Base-by-base conservation (phyloP, 768 basidiomycete species). In the Termitomyces sp. region DNA sequence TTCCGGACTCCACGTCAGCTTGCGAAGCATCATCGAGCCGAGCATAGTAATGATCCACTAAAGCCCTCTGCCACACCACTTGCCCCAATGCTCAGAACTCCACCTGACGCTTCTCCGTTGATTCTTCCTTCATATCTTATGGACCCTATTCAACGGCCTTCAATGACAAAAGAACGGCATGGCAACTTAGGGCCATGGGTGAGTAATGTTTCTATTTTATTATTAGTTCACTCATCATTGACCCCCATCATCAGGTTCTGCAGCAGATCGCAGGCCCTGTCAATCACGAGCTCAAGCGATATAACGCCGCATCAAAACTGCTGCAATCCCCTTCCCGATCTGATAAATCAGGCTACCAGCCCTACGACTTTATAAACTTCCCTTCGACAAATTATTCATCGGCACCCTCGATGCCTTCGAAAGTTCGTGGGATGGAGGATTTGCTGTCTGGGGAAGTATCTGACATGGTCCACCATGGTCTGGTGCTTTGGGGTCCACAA, bases 131-230 rank as follows among this genome's bases (percentile, higher is more conserved):
- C 79, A 7, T 84, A 85, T 63, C 71, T 77, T 59, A 63, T 80
- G 25, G 73, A 78, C 53, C 70, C 67, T 15, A 72, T 85, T 5
- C 58, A 64, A 7, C 76, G 73, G 49, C 68, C 78, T 38, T 62
- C 67, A 5, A 83, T 89, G 53, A 69, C 82, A 12, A 63, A 68
- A 50, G 77, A 79, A 18, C 74, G 79, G 41, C 88, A 88, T 63
- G 70, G 66, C 15, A 60, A 63, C 40, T 64, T 88, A 35, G 78
- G 75, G 12, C 77, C 77, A 55, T 82, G 79, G 83, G 88, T 86
- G 63, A 57, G 23, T 29, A 20, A 22, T 29, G 11, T 7, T 12
- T 15, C 44, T 46, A 22, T 41, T 29, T 46, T 29, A 7, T 31
- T 13, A 25, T 20, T 44, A 12, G 42, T 65, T 25, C 51, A 42